Conservation (phyloP, 192 early-diverging fungal species). For the Coemansia sp. region DNA sequence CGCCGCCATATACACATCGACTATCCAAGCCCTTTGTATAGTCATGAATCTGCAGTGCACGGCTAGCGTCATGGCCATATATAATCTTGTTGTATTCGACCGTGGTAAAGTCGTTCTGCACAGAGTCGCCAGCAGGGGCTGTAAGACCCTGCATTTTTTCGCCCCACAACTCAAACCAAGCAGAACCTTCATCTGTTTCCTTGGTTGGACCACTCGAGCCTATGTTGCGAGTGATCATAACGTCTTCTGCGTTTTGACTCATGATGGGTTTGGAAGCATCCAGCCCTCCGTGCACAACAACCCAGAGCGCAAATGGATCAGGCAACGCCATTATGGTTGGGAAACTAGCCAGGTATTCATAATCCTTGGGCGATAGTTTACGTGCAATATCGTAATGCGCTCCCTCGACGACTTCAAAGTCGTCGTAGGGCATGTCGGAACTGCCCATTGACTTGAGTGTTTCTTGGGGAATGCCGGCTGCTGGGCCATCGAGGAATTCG, state of each 20-base stretch:
- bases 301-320: slow-evolving; percentile 31
- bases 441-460: too few species aligned
- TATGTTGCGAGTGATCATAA: slow-evolving; percentile 59
- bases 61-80: slow-evolving; percentile 69
- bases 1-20: slow-evolving; percentile 64
- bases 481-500: slow-evolving; percentile 47
- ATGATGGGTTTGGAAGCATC: slow-evolving; percentile 50
- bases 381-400: slow-evolving; percentile 42
- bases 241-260: slow-evolving; percentile 55
- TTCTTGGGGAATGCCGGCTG: too few species aligned
- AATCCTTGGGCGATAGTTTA: slow-evolving; percentile 39
- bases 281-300: slow-evolving; percentile 69
- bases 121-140: slow-evolving; percentile 28
- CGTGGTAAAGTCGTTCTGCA: too few species aligned
- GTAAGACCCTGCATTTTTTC: slow-evolving; percentile 49
- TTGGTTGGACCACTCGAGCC: slow-evolving; percentile 9
- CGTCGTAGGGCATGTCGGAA: slow-evolving; percentile 18
- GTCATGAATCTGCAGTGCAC: slow-evolving; percentile 53
- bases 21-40: slow-evolving; percentile 65
- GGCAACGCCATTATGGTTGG: slow-evolving; percentile 56
- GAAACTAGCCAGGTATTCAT: slow-evolving; percentile 53
- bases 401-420: slow-evolving; percentile 16
- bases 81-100: too few species aligned
- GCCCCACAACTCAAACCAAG: slow-evolving; percentile 42
- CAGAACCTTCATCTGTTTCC: slow-evolving; percentile 8